Evolutionary conservation across 768 basidiomycete genomes (phyloP).

Genomic region (Leccinum subgranulosum): DNA sequence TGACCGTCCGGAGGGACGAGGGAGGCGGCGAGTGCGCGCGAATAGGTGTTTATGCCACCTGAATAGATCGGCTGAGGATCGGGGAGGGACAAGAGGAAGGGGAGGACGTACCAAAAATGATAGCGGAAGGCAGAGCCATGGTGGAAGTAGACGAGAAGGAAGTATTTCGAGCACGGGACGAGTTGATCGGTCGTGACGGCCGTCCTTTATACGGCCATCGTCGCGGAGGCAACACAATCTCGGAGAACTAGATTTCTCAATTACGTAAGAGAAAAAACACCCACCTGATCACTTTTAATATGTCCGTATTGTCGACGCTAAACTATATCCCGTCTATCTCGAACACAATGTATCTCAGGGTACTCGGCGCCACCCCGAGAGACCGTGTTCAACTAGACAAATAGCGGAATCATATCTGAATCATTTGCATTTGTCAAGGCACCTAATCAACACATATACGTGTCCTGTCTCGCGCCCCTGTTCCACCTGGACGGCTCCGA

Average conservation of each 20-base stretch:
- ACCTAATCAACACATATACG: conserved; percentile 12
- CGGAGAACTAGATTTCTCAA: conserved; percentile 1
- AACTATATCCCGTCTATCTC: too few relatives aligned
- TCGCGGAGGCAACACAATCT: conserved; percentile 25
- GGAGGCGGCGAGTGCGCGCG: conserved; percentile 63
- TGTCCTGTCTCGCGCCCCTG: neutral
- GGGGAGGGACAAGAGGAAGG: conserved; percentile 1
- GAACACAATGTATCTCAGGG: neutral
- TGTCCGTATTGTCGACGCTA: neutral
- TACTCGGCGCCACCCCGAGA: neutral
- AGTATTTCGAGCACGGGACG: neutral
- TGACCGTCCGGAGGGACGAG: conserved; percentile 69
- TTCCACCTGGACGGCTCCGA: conserved; percentile 1
- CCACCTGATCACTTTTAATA: neutral
- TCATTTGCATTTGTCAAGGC: neutral
- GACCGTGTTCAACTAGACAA: neutral
- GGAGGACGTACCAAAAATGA: conserved; percentile 67
- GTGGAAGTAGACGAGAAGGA: conserved; percentile 6
- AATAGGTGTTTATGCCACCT: conserved; percentile 83
- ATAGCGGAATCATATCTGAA: neutral
- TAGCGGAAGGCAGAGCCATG: conserved; percentile 60
- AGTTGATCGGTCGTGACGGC: conserved; percentile 22
- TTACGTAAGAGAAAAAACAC: conserved; percentile 19
- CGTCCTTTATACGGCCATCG: conserved; percentile 25
- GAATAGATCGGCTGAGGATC: conserved; percentile 6